Evolutionary conservation across 371 early-diverging fungal species (phyloP), one percentile per base, ranked within the genome.

Genomic region (Haplosporangium sp.): DNA sequence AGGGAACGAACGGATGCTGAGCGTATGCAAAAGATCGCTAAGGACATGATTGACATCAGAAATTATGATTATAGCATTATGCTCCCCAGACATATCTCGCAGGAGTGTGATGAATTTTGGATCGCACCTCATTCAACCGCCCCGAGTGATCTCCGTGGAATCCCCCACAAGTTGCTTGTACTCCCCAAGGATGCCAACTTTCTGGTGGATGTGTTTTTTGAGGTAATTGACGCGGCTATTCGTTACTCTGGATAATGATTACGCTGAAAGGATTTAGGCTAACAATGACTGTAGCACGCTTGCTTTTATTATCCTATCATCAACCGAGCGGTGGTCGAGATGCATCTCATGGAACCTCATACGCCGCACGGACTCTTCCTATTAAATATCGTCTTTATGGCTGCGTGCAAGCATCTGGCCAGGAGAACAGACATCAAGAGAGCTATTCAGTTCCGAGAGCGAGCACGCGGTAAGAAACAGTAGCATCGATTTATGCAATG

Each of bases 121-220:
- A 58, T 65, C 0, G 50, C 58, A 20, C 62, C 75, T 6, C 53
- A 56, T 0, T 53, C 65, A 16, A 38, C 37, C 16, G 18, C 52
- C 18, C 40, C 47, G 1, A 62, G 53, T 9, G 42, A 55, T 47
- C 54, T 69, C 7, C 61, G 59, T 4, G 65, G 61, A 5, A 69
- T 77, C 7, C 77, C 77, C 12, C 61, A 64, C n/a, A 62, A 71
- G 20, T 46, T 77, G 6, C 54, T 67, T 2, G 46, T 77, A 43
- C 55, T 77, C 10, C 77, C 77, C 2, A 65, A 66, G 50, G 77
- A 77, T 54, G 72, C 77, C 55, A 71, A 77, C 21, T 77, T 54
- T 29, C 21, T 77, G 45, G 64, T 71, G 12, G 71, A 77, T 41
- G 68, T 77, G 4, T 77, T 67, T 41, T 77, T 77, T 46, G 67